Percentiles rank a stretch among this genome's conserved stretches.
phyloP scores from a whole-genome alignment of 805 yeast species.

The Yamadazyma paraphyllophila region DNA sequence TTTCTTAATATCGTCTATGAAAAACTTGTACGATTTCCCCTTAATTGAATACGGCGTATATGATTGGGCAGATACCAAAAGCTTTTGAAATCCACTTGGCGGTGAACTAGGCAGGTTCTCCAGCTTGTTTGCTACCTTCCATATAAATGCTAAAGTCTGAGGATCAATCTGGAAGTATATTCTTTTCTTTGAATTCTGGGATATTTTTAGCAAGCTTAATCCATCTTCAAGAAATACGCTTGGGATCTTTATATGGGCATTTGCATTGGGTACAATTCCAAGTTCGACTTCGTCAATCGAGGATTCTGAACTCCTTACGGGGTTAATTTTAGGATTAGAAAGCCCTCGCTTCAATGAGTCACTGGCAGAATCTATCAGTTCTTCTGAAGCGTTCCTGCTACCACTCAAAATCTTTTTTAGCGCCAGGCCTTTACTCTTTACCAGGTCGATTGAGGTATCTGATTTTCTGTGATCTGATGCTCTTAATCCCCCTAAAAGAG shows the following conservation, averaged over 20 bases:
- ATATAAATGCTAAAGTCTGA: slow-evolving; percentile 39
- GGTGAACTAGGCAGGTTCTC: slow-evolving; percentile 1
- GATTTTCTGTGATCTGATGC: slow-evolving; percentile 5
- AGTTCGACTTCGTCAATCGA: slow-evolving; percentile 2
- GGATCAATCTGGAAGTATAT: slow-evolving; percentile 57
- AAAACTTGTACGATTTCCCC: slow-evolving; percentile 18
- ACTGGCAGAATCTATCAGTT: background rate
- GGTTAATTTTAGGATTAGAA: slow-evolving; percentile 4
- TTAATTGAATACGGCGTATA: slow-evolving; percentile 2
- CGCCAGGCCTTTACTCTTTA: background rate
- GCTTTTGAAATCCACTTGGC: slow-evolving; percentile 14
- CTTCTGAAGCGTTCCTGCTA: slow-evolving; percentile 6
- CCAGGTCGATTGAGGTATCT: slow-evolving; percentile 7
- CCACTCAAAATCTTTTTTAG: slow-evolving; percentile 4
- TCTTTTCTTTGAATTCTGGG: slow-evolving; percentile 65
- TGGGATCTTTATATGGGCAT: slow-evolving; percentile 30
- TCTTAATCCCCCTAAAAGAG: background rate
- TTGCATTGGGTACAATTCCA: background rate
- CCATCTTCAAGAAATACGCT: slow-evolving; percentile 55
- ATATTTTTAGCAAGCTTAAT: slow-evolving; percentile 61
- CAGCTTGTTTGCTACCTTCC: slow-evolving; percentile 14
- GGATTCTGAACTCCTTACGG: slow-evolving; percentile 1
- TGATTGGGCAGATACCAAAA: slow-evolving; percentile 15
- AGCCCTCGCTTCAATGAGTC: background rate
- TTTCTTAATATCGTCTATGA: slow-evolving; percentile 62